Evolutionary conservation across 441 rosid species (phyloP).

Genomic region (Bruguiera hainesii): DNA sequence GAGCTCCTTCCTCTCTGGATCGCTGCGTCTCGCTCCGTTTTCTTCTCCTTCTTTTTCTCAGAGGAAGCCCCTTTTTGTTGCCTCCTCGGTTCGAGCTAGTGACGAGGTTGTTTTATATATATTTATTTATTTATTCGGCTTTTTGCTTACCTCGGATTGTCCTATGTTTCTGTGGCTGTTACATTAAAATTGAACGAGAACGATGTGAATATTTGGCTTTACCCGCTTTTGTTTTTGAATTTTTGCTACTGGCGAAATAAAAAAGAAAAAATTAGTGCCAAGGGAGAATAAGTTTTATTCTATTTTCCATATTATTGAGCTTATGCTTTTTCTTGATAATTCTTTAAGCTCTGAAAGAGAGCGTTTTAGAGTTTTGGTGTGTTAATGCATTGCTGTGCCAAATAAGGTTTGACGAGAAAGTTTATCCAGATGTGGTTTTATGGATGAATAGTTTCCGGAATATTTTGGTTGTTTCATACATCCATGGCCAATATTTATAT

Average conservation of each 20-base stretch:
- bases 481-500: background rate
- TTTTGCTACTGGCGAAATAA: no score
- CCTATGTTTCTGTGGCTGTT: background rate
- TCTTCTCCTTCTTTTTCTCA: constrained; percentile 27
- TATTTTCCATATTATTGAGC: no score
- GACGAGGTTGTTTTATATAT: constrained; percentile 51
- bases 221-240: no score
- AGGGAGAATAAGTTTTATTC: no score
- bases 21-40: constrained; percentile 32
- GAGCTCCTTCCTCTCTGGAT: constrained; percentile 36
- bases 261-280: no score
- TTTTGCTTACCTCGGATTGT: background rate
- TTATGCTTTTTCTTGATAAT: no score
- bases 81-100: constrained; percentile 54
- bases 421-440: constrained; percentile 4
- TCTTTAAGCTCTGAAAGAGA: no score
- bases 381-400: background rate
- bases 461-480: background rate
- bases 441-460: background rate
- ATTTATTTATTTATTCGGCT: background rate
- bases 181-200: no score
- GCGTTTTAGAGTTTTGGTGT: no score
- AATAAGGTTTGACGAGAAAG: background rate
- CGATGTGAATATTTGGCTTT: no score
- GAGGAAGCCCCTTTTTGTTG: constrained; percentile 28